A percentile compares a stretch with the other conserved stretches of the same genome.
Conservation (phyloP, 371 early-diverging fungal species). For the Mucor ambiguus region DNA sequence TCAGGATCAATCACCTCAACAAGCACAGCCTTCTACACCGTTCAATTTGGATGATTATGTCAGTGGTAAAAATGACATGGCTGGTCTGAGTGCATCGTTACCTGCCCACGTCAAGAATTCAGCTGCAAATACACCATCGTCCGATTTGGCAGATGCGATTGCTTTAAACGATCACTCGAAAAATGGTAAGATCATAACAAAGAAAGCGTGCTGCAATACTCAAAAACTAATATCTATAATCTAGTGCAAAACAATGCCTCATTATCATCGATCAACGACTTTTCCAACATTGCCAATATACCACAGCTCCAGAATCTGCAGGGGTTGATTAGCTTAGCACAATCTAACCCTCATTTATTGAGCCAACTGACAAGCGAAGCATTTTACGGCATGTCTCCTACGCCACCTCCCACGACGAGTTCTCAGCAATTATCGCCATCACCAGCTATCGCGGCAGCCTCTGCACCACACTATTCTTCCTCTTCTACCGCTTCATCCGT, state of each 20-base stretch:
- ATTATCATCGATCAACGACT: slow-evolving; percentile 1
- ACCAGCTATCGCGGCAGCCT: background rate
- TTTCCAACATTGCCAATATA: slow-evolving; percentile 17
- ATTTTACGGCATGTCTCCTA: slow-evolving; percentile 5
- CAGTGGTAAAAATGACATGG: slow-evolving; percentile 16
- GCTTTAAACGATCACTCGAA: slow-evolving; percentile 33
- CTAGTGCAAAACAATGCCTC: background rate
- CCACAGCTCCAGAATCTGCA: slow-evolving; percentile 31
- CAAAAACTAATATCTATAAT: background rate
- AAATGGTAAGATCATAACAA: slow-evolving; percentile 12
- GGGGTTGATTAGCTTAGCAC: slow-evolving; percentile 32
- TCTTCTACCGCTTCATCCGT: background rate
- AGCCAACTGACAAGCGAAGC: slow-evolving; percentile 29
- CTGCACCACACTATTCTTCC: background rate
- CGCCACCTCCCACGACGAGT: background rate
- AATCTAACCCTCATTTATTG: slow-evolving; percentile 31
- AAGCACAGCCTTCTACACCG: background rate
- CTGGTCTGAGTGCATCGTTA: slow-evolving; percentile 2
- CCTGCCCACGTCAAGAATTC: slow-evolving; percentile 16
- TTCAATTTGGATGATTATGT: slow-evolving; percentile 34
- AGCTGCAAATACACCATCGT: background rate
- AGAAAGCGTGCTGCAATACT: background rate
- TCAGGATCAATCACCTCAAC: slow-evolving; percentile 1
- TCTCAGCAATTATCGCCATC: background rate
- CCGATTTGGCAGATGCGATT: slow-evolving; percentile 32